phyloP scores from a whole-genome alignment of 352 stramenopile genomes.

The Albugo laibachii region DNA sequence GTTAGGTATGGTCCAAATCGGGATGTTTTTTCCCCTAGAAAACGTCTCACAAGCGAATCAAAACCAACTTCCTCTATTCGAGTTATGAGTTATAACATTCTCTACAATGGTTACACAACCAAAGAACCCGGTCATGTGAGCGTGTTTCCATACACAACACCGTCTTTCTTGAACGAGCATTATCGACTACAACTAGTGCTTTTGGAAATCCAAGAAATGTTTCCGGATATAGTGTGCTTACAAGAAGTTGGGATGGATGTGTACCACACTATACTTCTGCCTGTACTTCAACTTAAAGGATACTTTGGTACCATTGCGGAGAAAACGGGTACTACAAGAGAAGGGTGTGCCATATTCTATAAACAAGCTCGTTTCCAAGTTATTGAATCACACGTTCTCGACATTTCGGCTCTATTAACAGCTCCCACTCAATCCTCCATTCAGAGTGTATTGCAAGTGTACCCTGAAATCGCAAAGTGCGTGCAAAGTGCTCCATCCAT shows the following conservation, averaged over 20 bases:
- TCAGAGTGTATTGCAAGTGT: constrained; percentile 22
- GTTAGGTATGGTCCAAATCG: constrained; percentile 27
- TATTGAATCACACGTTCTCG: constrained; percentile 20
- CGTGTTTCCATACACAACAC: constrained; percentile 37
- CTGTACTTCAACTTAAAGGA: constrained; percentile 24
- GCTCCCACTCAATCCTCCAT: constrained; percentile 9
- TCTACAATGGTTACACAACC: constrained; percentile 52
- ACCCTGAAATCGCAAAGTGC: constrained; percentile 29
- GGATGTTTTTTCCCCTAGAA: constrained; percentile 22
- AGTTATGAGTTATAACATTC: constrained; percentile 69
- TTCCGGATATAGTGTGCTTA: constrained; percentile 39
- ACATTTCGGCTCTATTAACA: constrained; percentile 11
- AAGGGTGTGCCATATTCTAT: constrained; percentile 46
- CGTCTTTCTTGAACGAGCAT: constrained; percentile 23
- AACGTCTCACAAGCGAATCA: constrained; percentile 6
- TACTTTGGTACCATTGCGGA: constrained; percentile 33
- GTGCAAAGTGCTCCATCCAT: constrained; percentile 36
- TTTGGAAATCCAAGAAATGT: constrained; percentile 43
- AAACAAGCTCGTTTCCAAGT: constrained; percentile 21
- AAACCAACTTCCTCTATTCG: constrained; percentile 18
- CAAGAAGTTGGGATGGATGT: constrained; percentile 51
- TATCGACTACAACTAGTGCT: constrained; percentile 58
- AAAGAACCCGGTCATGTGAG: constrained; percentile 27
- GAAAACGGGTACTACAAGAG: constrained; percentile 43
- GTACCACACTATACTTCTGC: constrained; percentile 32